A percentile compares a stretch with the other conserved stretches of the same genome.
phyloP scores from a whole-genome alignment of 2,329 filamentous ascomycete genomes.

The Chaetomiaceae sp. region DNA sequence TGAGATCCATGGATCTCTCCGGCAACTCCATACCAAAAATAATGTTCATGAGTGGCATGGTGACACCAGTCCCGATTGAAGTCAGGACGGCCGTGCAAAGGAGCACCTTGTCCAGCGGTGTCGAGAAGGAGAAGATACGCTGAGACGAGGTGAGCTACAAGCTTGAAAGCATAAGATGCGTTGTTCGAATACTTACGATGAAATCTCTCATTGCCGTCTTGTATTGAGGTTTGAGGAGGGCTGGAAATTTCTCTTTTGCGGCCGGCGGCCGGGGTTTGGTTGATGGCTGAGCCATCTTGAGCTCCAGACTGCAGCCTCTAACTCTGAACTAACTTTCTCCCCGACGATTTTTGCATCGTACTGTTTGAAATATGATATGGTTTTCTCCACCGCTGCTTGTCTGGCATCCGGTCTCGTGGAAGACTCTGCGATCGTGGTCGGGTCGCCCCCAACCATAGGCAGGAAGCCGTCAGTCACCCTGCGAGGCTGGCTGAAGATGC shows the following conservation, averaged over 20 bases:
- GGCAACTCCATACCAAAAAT: conserved; percentile 45
- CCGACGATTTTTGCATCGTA: background rate
- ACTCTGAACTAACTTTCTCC: too few species aligned
- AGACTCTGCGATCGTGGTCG: too few species aligned
- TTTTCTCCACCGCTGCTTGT: too few species aligned
- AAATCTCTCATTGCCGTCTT: conserved; percentile 27
- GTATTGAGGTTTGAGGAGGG: conserved; percentile 22
- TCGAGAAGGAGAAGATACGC: conserved; percentile 52
- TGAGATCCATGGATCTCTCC: conserved; percentile 9
- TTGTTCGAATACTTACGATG: conserved; percentile 12
- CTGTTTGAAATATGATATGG: too few species aligned
- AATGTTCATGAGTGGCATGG: conserved; percentile 57
- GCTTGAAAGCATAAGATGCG: background rate
- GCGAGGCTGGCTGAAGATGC: background rate
- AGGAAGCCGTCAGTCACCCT: background rate
- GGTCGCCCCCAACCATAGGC: too few species aligned
- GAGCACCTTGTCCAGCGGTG: conserved; percentile 46
- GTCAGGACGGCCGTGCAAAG: conserved; percentile 45
- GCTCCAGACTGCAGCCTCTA: too few species aligned
- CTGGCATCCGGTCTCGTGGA: too few species aligned
- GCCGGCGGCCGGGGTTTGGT: background rate
- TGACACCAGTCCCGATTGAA: conserved; percentile 50
- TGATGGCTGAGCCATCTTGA: background rate
- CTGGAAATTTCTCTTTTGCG: conserved; percentile 14
- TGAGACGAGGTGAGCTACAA: conserved; percentile 6